These are phyloP conservation scores for Coemansia sp. DNA, from an alignment of 192 early-diverging fungal genomes.

Conservation along the genomic window DNA sequence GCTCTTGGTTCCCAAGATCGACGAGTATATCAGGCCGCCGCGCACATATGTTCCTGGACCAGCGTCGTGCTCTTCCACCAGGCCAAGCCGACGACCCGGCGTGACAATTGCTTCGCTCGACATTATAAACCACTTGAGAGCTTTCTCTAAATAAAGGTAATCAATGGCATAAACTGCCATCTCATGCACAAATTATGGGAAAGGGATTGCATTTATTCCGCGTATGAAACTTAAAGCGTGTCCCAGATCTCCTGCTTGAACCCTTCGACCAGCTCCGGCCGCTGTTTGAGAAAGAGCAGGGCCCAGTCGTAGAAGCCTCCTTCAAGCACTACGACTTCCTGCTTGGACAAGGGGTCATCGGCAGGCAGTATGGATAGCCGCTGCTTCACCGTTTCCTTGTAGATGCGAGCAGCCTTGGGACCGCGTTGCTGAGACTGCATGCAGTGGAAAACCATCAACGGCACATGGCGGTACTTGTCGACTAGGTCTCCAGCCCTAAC, in stretches of 20 bases:
- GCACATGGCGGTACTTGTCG: slow-evolving; percentile 58
- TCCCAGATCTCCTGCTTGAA: slow-evolving; percentile 58
- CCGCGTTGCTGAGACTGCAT: slow-evolving; percentile 81
- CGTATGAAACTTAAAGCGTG: not conserved
- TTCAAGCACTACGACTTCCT: slow-evolving; percentile 60
- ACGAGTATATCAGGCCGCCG: slow-evolving; percentile 68
- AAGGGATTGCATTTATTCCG: no score
- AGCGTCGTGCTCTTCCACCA: slow-evolving; percentile 61
- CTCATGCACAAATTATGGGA: no score
- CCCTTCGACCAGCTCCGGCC: slow-evolving; percentile 60
- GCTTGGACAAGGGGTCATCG: slow-evolving; percentile 13
- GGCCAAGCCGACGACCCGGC: slow-evolving; percentile 77
- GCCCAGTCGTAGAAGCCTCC: slow-evolving; percentile 71
- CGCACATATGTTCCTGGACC: slow-evolving; percentile 72
- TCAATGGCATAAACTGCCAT: no score
- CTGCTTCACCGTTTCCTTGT: slow-evolving; percentile 50
- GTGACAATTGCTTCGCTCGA: slow-evolving; percentile 44
- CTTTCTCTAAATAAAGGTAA: no score
- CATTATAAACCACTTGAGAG: not conserved
- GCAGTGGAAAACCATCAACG: slow-evolving; percentile 81
- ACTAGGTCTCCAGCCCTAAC: slow-evolving; percentile 48
- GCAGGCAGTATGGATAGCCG: slow-evolving; percentile 9
- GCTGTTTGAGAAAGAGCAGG: slow-evolving; percentile 48
- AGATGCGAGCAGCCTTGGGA: slow-evolving; percentile 68
- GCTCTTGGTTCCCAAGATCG: slow-evolving; percentile 43